phyloP scores from a whole-genome alignment of 768 basidiomycete species.

The Serendipita indica region DNA sequence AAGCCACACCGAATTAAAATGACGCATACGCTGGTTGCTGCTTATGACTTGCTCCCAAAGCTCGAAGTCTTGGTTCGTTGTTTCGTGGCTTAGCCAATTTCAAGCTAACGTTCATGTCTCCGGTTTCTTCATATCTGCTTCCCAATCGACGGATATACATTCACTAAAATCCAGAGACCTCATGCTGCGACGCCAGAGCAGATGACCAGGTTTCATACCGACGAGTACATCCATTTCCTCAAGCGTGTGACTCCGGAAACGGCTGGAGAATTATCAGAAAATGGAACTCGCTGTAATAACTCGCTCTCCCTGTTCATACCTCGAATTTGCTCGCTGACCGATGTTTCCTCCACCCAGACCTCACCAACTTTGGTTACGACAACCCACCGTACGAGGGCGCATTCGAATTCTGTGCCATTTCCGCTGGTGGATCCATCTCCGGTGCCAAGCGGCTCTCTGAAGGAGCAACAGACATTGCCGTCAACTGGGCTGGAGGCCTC shows the following conservation, averaged over 20 bases:
- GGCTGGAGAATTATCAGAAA: slow-evolving; percentile 66
- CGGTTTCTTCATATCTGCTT: not conserved
- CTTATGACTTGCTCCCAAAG: slow-evolving; percentile 85
- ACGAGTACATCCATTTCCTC: slow-evolving; percentile 94
- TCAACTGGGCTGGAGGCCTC: slow-evolving; percentile 97
- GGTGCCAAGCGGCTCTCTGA: slow-evolving; percentile 68
- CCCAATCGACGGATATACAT: not conserved
- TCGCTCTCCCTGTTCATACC: not conserved
- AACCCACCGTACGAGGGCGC: slow-evolving; percentile 94
- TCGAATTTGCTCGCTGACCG: not conserved
- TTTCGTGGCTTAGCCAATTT: not conserved
- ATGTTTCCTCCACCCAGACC: slow-evolving; percentile 22
- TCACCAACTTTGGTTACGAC: slow-evolving; percentile 81
- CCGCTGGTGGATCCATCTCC: slow-evolving; percentile 90
- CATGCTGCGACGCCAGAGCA: slow-evolving; percentile 52
- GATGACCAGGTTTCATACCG: slow-evolving; percentile 94
- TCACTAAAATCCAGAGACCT: slow-evolving; percentile 35
- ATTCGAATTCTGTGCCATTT: slow-evolving; percentile 94
- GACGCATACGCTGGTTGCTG: slow-evolving; percentile 79
- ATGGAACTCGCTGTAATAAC: slow-evolving; percentile 68
- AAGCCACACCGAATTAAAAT: slow-evolving; percentile 92
- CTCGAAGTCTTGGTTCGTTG: slow-evolving; percentile 77
- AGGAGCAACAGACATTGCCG: slow-evolving; percentile 66
- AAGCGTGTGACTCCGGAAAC: slow-evolving; percentile 84
- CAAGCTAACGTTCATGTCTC: not conserved